Evolutionary conservation across 2,329 filamentous ascomycete species (phyloP).

Genomic region (Fusarium anguioides): DNA sequence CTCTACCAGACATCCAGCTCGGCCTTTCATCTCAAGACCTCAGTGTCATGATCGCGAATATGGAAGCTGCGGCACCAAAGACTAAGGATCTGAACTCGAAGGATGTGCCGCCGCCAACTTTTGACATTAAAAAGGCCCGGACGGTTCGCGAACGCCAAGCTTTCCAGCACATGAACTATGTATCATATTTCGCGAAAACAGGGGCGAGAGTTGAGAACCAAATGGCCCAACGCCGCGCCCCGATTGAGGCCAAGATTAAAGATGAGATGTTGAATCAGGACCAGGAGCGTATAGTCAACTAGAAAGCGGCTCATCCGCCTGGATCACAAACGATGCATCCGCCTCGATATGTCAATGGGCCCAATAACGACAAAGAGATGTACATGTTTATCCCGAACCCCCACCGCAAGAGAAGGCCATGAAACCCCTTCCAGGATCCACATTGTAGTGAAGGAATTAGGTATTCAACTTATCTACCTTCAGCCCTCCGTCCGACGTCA

Average conservation of each 20-base stretch:
- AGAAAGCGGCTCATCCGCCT: slow-evolving; percentile 25
- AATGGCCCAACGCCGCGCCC: slow-evolving; percentile 13
- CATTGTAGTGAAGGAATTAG: slow-evolving; percentile 38
- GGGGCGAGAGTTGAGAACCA: slow-evolving; percentile 44
- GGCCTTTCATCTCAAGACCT: slow-evolving; percentile 22
- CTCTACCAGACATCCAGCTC: not conserved
- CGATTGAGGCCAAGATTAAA: slow-evolving; percentile 41
- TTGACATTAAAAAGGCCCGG: slow-evolving; percentile 17
- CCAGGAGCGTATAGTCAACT: slow-evolving; percentile 30
- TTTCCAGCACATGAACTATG: slow-evolving; percentile 35
- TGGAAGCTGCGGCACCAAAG: slow-evolving; percentile 38
- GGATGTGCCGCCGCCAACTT: slow-evolving; percentile 31
- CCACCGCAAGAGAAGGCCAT: slow-evolving; percentile 19
- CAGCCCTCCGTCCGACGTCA: slow-evolving; percentile 46
- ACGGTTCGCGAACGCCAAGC: slow-evolving; percentile 41
- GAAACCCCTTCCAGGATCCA: slow-evolving; percentile 27
- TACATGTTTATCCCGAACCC: slow-evolving; percentile 33
- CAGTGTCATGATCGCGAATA: slow-evolving; percentile 47
- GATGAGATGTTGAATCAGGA: slow-evolving; percentile 28
- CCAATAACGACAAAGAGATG: slow-evolving; percentile 22
- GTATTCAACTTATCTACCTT: slow-evolving; percentile 49
- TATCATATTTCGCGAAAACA: slow-evolving; percentile 31
- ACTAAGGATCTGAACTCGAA: slow-evolving; percentile 11
- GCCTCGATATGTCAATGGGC: slow-evolving; percentile 13
- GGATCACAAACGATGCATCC: not conserved